Evolutionary conservation across 257 asterid genomes (phyloP).

Genomic region (Ligustrum vulgare): DNA sequence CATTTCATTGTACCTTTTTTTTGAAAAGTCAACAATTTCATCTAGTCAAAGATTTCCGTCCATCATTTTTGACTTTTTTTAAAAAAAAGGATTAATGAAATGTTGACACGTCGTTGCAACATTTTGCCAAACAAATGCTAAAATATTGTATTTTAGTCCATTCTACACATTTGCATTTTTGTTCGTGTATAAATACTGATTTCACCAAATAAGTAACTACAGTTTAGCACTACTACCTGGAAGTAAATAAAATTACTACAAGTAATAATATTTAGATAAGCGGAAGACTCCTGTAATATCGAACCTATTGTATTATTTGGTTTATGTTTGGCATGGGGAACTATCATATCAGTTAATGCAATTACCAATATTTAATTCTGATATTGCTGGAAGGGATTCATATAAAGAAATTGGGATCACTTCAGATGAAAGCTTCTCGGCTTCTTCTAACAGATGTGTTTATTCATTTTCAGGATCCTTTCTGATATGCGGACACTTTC

Average conservation of each 20-base stretch:
- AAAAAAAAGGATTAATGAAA: too few species aligned
- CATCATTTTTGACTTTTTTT: too few species aligned
- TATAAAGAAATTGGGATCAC: not conserved
- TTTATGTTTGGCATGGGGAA: not conserved
- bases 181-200: not conserved
- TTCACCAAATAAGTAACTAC: not conserved
- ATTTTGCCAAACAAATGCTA: not conserved
- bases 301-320: not conserved
- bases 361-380: not conserved
- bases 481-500: constrained; percentile 99
- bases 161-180: not conserved
- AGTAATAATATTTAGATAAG: not conserved
- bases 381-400: not conserved
- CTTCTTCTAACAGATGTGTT: not conserved
- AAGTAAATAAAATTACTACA: not conserved
- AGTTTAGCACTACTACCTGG: not conserved
- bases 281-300: not conserved
- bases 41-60: too few species aligned
- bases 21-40: too few species aligned
- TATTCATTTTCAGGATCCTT: constrained; percentile 72
- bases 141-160: not conserved
- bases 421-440: not conserved
- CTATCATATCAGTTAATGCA: not conserved
- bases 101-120: too few species aligned
- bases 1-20: too few species aligned